Base-by-base conservation (phyloP, 305 asterid species). In the Fraxinus angustifolia region DNA sequence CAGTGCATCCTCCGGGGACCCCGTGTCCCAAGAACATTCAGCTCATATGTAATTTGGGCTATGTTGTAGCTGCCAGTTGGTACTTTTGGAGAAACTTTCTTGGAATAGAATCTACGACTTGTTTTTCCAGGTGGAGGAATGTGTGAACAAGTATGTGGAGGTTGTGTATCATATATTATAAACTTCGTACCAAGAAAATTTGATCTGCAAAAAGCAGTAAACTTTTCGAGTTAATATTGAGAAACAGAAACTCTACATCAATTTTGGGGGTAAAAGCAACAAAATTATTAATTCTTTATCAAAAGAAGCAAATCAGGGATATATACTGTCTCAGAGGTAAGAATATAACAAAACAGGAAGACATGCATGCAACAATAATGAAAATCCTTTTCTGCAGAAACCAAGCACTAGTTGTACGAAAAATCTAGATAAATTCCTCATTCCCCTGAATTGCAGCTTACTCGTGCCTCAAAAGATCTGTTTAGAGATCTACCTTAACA, bases 1-100 rank as follows among this genome's bases (percentile, higher is more conserved):
- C 93, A 90, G 53, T 88, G 77, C 93, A 90, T 90, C 68, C 84
- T 86, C 50, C 95, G 86, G 0, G 95, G 93, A 2, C 95, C 95
- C 19, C 93, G 89, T 0, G 93, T 88, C 30, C 92, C 92, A 0
- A 91, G 92, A 26, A 91, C 91, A 10, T 91, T 91, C 36, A 90
- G 92, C 87, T 91, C 93, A 21, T 91, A 91, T 0, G 89, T 58
- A 79, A 91, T 85, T 38, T 78, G 81, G 73, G 84, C 86, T 2
- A 79, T 36, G 60, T 65, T 80, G 75, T 75, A 83, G 74, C 36
- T 80, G 31, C 70, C 70, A 33, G 76, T 83, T 30, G 84, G 16
- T 31, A 77, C 75, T 87, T 86, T 75, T 8, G 62, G 53, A 38
- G 31, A 75, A 6, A 35, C 50, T 36, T 36, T 75, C 53, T 75